These are phyloP conservation scores for Pseudocercospora crystallina DNA, from an alignment of 2,329 filamentous ascomycete genomes.

Conservation along the genomic window DNA sequence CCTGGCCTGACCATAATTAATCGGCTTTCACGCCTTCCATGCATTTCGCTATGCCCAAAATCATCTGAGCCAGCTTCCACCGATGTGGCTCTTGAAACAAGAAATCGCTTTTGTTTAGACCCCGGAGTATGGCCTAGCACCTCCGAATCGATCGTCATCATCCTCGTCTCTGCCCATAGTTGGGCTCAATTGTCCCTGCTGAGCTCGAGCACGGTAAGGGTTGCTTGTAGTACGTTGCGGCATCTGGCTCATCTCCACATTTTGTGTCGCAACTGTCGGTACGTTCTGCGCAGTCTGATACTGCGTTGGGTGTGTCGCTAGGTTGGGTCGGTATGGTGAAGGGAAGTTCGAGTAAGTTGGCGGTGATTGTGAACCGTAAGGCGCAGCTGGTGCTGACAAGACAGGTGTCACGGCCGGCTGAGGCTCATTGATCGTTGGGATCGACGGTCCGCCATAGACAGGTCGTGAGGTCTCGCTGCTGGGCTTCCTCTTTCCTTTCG, in stretches of 20 bases:
- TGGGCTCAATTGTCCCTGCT: slow-evolving; percentile 9
- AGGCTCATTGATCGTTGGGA: slow-evolving; percentile 35
- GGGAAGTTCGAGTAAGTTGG: slow-evolving; percentile 9
- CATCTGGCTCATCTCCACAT: slow-evolving; percentile 26
- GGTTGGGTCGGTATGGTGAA: slow-evolving; percentile 10
- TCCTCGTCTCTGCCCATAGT: slow-evolving; percentile 15
- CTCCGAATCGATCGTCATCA: slow-evolving; percentile 22
- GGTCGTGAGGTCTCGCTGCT: slow-evolving; percentile 21
- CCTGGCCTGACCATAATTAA: not conserved
- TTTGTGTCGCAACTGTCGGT: slow-evolving; percentile 10
- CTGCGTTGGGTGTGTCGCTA: slow-evolving; percentile 10
- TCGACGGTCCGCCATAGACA: slow-evolving; percentile 11
- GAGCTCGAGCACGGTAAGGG: slow-evolving; percentile 21
- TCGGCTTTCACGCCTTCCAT: no score
- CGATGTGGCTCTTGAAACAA: no score
- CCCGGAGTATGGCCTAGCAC: slow-evolving; percentile 23
- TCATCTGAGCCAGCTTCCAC: no score
- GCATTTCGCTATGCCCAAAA: no score
- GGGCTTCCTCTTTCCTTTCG: slow-evolving; percentile 43
- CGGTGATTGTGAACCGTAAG: not conserved
- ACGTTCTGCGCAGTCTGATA: slow-evolving; percentile 17
- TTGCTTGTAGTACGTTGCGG: slow-evolving; percentile 25
- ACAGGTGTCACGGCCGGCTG: not conserved
- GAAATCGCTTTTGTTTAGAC: slow-evolving; percentile 13
- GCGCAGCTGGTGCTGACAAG: not conserved